These are phyloP conservation scores for Wickerhamiella hasegawae DNA, from an alignment of 805 yeast species.

Conservation along the genomic window DNA sequence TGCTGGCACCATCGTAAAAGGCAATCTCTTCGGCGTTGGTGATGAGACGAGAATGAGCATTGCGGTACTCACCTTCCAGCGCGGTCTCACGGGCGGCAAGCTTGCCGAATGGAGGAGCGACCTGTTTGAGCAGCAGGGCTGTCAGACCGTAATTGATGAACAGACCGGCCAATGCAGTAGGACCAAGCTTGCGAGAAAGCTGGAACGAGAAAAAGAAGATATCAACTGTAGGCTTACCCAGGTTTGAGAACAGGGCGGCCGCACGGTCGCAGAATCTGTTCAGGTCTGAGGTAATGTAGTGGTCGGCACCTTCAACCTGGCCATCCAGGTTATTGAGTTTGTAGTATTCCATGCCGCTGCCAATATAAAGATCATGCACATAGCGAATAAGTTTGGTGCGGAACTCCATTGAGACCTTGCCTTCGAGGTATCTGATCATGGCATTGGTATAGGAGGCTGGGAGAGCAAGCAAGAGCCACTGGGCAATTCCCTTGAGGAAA, in stretches of 20 bases:
- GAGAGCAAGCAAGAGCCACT: slow-evolving; percentile 80
- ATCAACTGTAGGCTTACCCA: slow-evolving; percentile 87
- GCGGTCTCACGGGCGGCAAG: slow-evolving; percentile 56
- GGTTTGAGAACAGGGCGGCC: slow-evolving; percentile 67
- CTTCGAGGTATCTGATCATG: slow-evolving; percentile 66
- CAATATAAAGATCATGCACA: slow-evolving; percentile 79
- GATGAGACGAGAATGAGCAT: slow-evolving; percentile 69
- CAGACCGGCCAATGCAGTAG: slow-evolving; percentile 71
- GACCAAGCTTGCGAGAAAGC: slow-evolving; percentile 71
- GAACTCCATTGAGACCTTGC: slow-evolving; percentile 64
- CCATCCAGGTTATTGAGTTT: slow-evolving; percentile 46
- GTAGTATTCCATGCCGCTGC: slow-evolving; percentile 65
- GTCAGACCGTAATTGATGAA: slow-evolving; percentile 67
- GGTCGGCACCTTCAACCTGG: slow-evolving; percentile 57
- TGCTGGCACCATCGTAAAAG: slow-evolving; percentile 72
- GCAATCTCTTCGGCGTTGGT: slow-evolving; percentile 89
- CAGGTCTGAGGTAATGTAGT: slow-evolving; percentile 74
- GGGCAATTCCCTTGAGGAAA: slow-evolving; percentile 58
- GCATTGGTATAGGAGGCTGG: slow-evolving; percentile 91
- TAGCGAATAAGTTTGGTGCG: slow-evolving; percentile 72
- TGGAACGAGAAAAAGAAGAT: slow-evolving; percentile 70
- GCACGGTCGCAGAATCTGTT: slow-evolving; percentile 65
- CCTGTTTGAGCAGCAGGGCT: slow-evolving; percentile 52
- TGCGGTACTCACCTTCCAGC: slow-evolving; percentile 79
- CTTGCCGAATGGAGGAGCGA: slow-evolving; percentile 76